These are phyloP conservation scores for Pseudomonodictys pantanalensis DNA, from an alignment of 495 filamentous ascomycete species.

Conservation along the genomic window DNA sequence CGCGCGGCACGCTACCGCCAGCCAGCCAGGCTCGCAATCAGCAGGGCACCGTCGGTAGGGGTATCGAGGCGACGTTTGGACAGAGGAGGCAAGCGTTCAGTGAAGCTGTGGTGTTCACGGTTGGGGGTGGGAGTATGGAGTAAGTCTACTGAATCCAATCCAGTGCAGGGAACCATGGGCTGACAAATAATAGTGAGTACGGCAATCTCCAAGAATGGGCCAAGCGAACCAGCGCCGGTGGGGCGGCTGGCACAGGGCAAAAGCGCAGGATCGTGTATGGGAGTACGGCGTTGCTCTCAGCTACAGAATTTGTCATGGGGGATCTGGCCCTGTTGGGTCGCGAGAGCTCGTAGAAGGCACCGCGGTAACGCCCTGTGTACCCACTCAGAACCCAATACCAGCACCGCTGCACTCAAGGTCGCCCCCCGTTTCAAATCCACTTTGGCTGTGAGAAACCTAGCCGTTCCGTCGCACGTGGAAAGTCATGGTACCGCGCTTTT, in stretches of 20 bases:
- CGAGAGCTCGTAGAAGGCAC: slow-evolving; percentile 55
- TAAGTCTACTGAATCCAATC: background rate
- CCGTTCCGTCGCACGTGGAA: no score
- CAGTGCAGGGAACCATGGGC: background rate
- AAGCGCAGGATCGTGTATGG: slow-evolving; percentile 83
- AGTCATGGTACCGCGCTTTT: no score
- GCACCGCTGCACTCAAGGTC: no score
- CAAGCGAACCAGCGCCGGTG: slow-evolving; percentile 60
- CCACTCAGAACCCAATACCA: no score
- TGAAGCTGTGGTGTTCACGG: slow-evolving; percentile 94
- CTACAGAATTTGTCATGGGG: slow-evolving; percentile 76
- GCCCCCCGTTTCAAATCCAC: no score
- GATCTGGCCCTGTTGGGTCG: slow-evolving; percentile 77
- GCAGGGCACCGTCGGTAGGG: slow-evolving; percentile 43
- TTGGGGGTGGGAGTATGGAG: slow-evolving; percentile 97
- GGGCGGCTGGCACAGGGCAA: slow-evolving; percentile 46
- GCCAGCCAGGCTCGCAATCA: slow-evolving; percentile 48
- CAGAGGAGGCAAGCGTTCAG: slow-evolving; percentile 90
- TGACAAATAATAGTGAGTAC: slow-evolving; percentile 59
- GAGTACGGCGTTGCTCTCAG: slow-evolving; percentile 90
- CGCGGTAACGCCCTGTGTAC: no score
- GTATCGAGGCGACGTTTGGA: slow-evolving; percentile 84
- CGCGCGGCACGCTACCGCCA: slow-evolving; percentile 87
- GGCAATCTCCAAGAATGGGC: slow-evolving; percentile 98
- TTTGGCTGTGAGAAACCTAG: no score